Evolutionary conservation across 2,329 filamentous ascomycete genomes (phyloP).

Genomic region (Taxawa tesnikishii): DNA sequence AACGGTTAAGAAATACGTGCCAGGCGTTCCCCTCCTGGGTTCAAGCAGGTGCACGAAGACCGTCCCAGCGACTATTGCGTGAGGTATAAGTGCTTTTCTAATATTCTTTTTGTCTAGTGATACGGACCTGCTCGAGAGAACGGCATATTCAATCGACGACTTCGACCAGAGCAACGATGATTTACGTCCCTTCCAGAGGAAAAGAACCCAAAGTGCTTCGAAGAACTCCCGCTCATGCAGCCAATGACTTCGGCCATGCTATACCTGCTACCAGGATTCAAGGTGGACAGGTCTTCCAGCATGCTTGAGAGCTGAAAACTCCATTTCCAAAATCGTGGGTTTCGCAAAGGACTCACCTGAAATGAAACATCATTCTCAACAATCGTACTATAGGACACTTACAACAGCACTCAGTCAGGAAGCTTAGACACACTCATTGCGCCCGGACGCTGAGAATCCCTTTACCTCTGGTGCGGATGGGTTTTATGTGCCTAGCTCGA

Average conservation of each 20-base stretch:
- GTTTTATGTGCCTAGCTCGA: conserved; percentile 14
- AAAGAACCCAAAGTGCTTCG: conserved; percentile 34
- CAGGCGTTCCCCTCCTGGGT: conserved; percentile 52
- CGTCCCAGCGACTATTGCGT: background rate
- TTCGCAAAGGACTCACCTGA: conserved; percentile 30
- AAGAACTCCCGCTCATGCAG: conserved; percentile 35
- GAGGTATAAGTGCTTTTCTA: background rate
- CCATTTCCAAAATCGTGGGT: background rate
- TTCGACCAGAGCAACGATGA: conserved; percentile 45
- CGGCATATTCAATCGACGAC: conserved; percentile 47
- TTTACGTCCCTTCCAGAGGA: conserved; percentile 39
- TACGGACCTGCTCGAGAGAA: conserved; percentile 39
- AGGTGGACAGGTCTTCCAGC: conserved; percentile 8
- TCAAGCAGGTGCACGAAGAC: conserved; percentile 21
- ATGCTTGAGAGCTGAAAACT: conserved; percentile 5
- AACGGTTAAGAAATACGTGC: conserved; percentile 46
- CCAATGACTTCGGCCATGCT: conserved; percentile 38
- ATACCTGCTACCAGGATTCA: conserved; percentile 32
- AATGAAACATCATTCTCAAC: conserved; percentile 44
- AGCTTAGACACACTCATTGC: background rate
- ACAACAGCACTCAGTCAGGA: background rate
- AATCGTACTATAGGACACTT: conserved; percentile 40
- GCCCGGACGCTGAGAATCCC: conserved; percentile 28
- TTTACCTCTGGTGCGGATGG: conserved; percentile 27
- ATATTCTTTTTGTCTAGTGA: conserved; percentile 28